Percentiles rank a stretch among this genome's conserved stretches.
Conservation (phyloP, 1,284 basidiomycete genomes). For the Ganoderma lingzhi region DNA sequence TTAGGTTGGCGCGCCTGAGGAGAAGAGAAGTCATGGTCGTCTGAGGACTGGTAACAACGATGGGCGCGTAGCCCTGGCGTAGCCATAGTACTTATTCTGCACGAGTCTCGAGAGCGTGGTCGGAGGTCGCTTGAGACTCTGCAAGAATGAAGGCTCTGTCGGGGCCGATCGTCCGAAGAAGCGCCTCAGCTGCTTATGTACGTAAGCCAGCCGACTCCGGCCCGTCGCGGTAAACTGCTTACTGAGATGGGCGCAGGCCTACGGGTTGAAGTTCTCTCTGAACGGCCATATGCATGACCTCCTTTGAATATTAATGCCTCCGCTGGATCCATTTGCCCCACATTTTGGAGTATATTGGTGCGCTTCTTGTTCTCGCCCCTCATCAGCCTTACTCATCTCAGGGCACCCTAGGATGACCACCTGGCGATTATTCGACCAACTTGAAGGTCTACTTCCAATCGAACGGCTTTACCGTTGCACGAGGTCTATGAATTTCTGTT, state of each 20-base stretch:
- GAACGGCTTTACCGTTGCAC: background rate
- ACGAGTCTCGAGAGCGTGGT: background rate
- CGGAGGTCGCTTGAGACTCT: background rate
- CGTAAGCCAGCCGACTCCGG: background rate
- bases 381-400: background rate
- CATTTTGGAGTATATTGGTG: background rate
- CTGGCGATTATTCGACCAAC: background rate
- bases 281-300: background rate
- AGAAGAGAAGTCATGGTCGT: constrained; percentile 19
- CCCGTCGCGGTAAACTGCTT: background rate
- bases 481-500: background rate
- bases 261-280: background rate
- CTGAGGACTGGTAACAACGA: background rate
- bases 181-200: background rate
- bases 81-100: background rate
- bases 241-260: no score
- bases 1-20: background rate
- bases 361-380: background rate
- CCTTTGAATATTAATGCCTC: background rate
- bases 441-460: background rate
- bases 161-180: background rate
- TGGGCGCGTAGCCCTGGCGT: background rate
- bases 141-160: background rate
- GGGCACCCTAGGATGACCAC: background rate
- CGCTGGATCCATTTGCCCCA: background rate